Evolutionary conservation across 1,284 basidiomycete species (phyloP).

Genomic region (Puccinia novopanici): DNA sequence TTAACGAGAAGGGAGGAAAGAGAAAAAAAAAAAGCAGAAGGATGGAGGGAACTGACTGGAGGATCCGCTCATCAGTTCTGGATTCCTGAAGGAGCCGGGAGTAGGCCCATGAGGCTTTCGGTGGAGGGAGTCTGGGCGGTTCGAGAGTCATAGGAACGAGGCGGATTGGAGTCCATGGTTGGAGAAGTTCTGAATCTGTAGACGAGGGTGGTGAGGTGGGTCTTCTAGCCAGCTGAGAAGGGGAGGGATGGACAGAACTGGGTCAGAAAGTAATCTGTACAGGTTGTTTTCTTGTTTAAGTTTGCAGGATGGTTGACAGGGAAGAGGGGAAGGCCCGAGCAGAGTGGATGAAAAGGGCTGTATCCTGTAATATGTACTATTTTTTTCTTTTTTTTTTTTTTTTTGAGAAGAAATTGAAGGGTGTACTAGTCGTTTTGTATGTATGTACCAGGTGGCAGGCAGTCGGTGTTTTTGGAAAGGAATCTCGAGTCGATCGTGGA

Average conservation of each 20-base stretch:
- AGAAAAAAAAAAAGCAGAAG: background rate
- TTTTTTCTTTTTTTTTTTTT: background rate
- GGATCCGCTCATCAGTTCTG: conserved; percentile 44
- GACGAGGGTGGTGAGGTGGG: background rate
- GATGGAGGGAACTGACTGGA: conserved; percentile 30
- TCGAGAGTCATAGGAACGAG: conserved; percentile 39
- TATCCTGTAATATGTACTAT: background rate
- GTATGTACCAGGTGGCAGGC: no score
- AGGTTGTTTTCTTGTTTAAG: background rate
- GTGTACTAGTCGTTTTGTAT: background rate
- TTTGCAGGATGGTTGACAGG: background rate
- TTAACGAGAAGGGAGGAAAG: background rate
- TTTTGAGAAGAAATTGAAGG: background rate
- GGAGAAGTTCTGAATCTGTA: background rate
- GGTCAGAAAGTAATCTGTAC: background rate
- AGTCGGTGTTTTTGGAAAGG: background rate
- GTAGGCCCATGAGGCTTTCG: conserved; percentile 44
- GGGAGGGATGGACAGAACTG: background rate
- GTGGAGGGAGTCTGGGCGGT: conserved; percentile 42
- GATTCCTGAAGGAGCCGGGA: conserved; percentile 26
- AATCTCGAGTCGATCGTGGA: background rate
- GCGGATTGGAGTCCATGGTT: conserved; percentile 2
- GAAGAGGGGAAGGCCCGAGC: background rate
- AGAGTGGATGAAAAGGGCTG: background rate
- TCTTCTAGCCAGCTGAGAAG: conserved; percentile 8